phyloP scores from a whole-genome alignment of 169 alveolate species.

The Eimeria maxima region DNA sequence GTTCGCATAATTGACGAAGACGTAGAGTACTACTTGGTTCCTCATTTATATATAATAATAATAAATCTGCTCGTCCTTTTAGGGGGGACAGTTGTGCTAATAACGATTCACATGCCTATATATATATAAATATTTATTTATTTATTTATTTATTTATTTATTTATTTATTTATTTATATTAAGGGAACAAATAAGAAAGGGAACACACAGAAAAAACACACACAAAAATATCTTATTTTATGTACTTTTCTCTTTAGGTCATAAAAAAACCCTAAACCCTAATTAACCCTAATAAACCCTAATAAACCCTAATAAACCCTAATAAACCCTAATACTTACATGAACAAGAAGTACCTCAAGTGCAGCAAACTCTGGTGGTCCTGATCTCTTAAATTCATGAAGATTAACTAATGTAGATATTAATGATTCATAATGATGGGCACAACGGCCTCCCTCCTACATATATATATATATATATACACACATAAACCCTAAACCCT shows the following conservation, averaged over 20 bases:
- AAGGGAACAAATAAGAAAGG: background rate
- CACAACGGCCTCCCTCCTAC: no score
- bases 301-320: no score
- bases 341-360: slow-evolving; percentile 61
- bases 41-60: slow-evolving; percentile 20
- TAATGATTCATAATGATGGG: background rate
- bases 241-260: no score
- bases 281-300: no score
- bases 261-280: no score
- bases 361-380: slow-evolving; percentile 47
- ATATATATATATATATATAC: no score
- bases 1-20: slow-evolving; percentile 24
- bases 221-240: no score
- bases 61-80: background rate
- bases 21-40: slow-evolving; percentile 25
- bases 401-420: background rate
- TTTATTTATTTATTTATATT: background rate
- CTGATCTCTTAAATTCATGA: background rate
- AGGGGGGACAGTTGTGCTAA: slow-evolving; percentile 22
- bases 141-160: background rate
- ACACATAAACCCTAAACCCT: slow-evolving; percentile 26
- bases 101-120: slow-evolving; percentile 54
- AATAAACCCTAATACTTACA: slow-evolving; percentile 3
- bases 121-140: background rate
- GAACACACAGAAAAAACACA: no score